Evolutionary conservation across 768 basidiomycete genomes (phyloP).

Genomic region (Russula ochroleuca): DNA sequence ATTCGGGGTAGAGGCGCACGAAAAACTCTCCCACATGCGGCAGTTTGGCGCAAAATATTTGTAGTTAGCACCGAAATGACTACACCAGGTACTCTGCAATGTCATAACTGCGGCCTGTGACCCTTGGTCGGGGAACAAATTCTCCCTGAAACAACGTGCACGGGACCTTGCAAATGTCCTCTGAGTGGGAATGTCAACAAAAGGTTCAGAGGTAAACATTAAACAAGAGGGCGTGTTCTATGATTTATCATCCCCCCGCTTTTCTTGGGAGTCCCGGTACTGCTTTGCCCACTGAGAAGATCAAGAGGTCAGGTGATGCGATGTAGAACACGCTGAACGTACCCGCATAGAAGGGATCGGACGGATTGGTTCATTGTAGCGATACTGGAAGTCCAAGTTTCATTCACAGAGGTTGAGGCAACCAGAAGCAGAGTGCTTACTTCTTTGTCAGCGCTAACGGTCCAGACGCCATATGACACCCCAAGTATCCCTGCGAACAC

Average conservation of each 20-base stretch:
- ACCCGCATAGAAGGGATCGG: constrained; percentile 28
- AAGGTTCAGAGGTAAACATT: too few species aligned
- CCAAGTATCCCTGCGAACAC: constrained; percentile 63
- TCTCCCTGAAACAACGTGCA: neutral
- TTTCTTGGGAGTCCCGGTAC: constrained; percentile 17
- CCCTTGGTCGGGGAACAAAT: neutral
- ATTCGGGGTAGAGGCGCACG: neutral
- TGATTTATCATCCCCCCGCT: constrained; percentile 20
- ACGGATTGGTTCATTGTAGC: constrained; percentile 26
- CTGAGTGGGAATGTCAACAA: too few species aligned
- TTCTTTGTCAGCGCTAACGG: constrained; percentile 73
- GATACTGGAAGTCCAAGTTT: constrained; percentile 8
- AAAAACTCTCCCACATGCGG: neutral
- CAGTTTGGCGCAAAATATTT: neutral
- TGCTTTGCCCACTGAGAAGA: constrained; percentile 26
- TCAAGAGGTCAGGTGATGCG: neutral
- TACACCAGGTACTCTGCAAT: neutral
- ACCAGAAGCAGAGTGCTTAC: constrained; percentile 42
- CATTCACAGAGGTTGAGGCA: neutral
- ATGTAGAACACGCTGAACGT: neutral
- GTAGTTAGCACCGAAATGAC: neutral
- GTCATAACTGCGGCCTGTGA: neutral
- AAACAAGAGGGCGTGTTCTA: constrained; percentile 8
- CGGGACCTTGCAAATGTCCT: neutral
- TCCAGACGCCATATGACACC: constrained; percentile 64